Evolutionary conservation across 73 alveolate species (phyloP).

Genomic region (Paramecium pentaurelia): DNA sequence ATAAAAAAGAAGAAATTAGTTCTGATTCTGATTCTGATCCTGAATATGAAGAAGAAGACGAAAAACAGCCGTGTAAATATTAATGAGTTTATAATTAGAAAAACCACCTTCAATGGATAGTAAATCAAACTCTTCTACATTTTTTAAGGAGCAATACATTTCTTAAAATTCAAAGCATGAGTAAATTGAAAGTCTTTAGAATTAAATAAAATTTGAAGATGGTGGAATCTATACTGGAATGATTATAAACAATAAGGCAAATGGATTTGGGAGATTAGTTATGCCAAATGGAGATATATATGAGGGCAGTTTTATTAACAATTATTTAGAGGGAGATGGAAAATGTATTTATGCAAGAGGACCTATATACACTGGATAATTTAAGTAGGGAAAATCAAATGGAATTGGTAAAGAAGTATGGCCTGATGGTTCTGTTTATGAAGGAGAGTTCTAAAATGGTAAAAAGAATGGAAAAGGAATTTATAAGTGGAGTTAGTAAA

Average conservation of each 20-base stretch:
- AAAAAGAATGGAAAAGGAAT: slow-evolving; percentile 31
- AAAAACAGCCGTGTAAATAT: not conserved
- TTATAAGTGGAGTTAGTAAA: slow-evolving; percentile 57
- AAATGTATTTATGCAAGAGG: slow-evolving; percentile 51
- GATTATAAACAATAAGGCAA: slow-evolving; percentile 55
- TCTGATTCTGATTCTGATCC: slow-evolving; percentile 31
- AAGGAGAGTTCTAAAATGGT: slow-evolving; percentile 64
- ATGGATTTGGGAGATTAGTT: slow-evolving; percentile 67
- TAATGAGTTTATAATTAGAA: not conserved
- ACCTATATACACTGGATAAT: slow-evolving; percentile 73
- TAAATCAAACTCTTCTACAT: not conserved
- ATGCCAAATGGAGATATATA: slow-evolving; percentile 77
- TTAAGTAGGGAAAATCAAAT: slow-evolving; percentile 68
- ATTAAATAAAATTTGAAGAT: slow-evolving; percentile 38
- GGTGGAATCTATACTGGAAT: slow-evolving; percentile 69
- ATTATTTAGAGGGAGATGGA: slow-evolving; percentile 77
- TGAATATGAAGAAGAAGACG: not conserved
- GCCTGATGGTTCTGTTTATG: slow-evolving; percentile 64
- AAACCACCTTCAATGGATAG: not conserved
- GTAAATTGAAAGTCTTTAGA: not conserved
- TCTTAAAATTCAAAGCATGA: not conserved
- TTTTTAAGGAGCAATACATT: not conserved
- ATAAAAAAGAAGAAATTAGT: not conserved
- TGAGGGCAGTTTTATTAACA: slow-evolving; percentile 78
- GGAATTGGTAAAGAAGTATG: slow-evolving; percentile 68